These are phyloP conservation scores for Hemileccinum rubropunctum DNA, from an alignment of 768 basidiomycete species.

Conservation along the genomic window DNA sequence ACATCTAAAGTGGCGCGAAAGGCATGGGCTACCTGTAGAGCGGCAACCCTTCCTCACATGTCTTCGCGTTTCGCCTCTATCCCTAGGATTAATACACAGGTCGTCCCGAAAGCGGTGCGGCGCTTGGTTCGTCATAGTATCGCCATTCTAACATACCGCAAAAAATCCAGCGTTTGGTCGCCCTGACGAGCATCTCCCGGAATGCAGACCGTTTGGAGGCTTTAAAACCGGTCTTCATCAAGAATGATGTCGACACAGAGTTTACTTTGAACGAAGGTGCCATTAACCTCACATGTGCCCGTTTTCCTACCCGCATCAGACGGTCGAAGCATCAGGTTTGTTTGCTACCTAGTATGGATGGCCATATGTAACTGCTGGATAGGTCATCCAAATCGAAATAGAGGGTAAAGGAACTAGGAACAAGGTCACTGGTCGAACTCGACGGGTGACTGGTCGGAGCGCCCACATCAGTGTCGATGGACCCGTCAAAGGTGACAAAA, in stretches of 20 bases:
- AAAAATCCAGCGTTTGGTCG: slow-evolving; percentile 37
- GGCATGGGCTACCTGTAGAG: slow-evolving; percentile 46
- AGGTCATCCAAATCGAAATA: slow-evolving; percentile 24
- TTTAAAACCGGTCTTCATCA: slow-evolving; percentile 42
- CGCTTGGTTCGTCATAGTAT: not conserved
- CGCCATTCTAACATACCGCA: not conserved
- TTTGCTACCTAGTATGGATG: not conserved
- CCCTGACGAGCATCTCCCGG: slow-evolving; percentile 45
- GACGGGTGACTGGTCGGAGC: slow-evolving; percentile 35
- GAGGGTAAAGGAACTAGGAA: not conserved
- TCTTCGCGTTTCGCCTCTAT: slow-evolving; percentile 11
- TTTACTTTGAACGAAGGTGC: slow-evolving; percentile 28
- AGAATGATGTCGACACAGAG: slow-evolving; percentile 39
- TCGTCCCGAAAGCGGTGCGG: slow-evolving; percentile 31
- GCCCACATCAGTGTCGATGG: slow-evolving; percentile 30
- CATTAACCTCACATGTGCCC: slow-evolving; percentile 35
- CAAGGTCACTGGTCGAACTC: slow-evolving; percentile 20
- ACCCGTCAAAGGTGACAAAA: slow-evolving; percentile 12
- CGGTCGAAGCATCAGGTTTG: slow-evolving; percentile 39
- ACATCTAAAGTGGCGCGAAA: slow-evolving; percentile 32
- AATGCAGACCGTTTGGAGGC: slow-evolving; percentile 47
- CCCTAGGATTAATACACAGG: slow-evolving; percentile 22
- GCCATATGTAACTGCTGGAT: not conserved
- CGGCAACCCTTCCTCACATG: slow-evolving; percentile 28
- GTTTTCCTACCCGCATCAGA: slow-evolving; percentile 46